These are phyloP conservation scores for Nemania serpens DNA, from an alignment of 2,329 filamentous ascomycete genomes.

Conservation along the genomic window DNA sequence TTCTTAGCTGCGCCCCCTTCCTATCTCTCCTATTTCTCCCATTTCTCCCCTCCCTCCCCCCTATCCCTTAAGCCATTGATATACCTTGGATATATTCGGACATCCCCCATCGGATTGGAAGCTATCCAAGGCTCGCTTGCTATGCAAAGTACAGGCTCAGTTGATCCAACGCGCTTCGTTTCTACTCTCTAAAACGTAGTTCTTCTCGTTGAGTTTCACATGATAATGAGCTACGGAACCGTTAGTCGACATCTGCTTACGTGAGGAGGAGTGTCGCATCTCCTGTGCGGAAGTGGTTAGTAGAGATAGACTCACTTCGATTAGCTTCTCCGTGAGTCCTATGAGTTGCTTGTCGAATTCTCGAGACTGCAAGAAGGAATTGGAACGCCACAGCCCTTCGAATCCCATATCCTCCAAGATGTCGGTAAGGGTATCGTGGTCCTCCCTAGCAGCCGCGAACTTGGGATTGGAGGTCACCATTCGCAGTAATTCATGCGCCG, in stretches of 20 bases:
- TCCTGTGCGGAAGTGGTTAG: not conserved
- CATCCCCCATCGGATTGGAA: not conserved
- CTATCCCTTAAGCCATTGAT: not conserved
- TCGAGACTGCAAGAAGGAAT: conserved; percentile 54
- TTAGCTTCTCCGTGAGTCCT: conserved; percentile 62
- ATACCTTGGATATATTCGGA: not conserved
- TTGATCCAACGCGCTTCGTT: not conserved
- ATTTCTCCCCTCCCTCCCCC: not conserved
- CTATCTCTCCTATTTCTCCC: not conserved
- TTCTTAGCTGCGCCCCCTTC: not conserved
- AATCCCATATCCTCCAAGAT: conserved; percentile 66
- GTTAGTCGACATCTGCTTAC: conserved; percentile 21
- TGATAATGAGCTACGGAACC: conserved; percentile 27
- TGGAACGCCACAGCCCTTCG: conserved; percentile 64
- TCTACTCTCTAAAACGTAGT: not conserved
- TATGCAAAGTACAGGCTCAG: conserved; percentile 3
- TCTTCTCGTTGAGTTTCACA: conserved; percentile 8
- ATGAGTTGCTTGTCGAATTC: conserved; percentile 59
- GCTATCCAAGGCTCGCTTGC: not conserved
- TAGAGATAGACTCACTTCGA: conserved; percentile 54
- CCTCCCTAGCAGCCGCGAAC: conserved; percentile 54
- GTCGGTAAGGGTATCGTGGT: conserved; percentile 54
- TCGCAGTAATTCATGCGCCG: conserved; percentile 64
- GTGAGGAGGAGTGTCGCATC: not conserved
- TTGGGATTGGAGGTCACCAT: conserved; percentile 60